Conservation (phyloP, 768 basidiomycete species). For the Leccinum barrowsii region DNA sequence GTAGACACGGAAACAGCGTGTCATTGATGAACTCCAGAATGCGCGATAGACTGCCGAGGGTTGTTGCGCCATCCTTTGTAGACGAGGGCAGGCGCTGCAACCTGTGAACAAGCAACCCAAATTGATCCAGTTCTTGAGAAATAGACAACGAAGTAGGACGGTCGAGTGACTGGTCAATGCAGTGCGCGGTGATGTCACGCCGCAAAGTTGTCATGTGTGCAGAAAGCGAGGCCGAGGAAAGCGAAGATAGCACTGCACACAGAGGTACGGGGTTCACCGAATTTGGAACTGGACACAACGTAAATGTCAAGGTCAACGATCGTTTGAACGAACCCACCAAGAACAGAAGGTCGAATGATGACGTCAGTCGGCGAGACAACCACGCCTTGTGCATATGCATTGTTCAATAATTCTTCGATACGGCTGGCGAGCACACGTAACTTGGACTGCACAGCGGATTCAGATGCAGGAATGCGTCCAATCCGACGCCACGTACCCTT, state of each 20-base stretch:
- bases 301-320: slow-evolving; percentile 2
- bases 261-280: slow-evolving; percentile 51
- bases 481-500: slow-evolving; percentile 43
- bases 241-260: slow-evolving; percentile 52
- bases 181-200: slow-evolving; percentile 58
- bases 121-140: slow-evolving; percentile 32
- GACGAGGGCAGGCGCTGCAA: slow-evolving; percentile 48
- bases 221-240: slow-evolving; percentile 52
- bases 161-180: slow-evolving; percentile 55
- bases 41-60: slow-evolving; percentile 51
- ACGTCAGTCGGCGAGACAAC: slow-evolving; percentile 48
- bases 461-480: neutral
- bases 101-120: slow-evolving; percentile 38
- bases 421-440: slow-evolving; percentile 54
- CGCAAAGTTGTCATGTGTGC: slow-evolving; percentile 58
- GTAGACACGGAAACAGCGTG: slow-evolving; percentile 55
- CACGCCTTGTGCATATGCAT: slow-evolving; percentile 62
- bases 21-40: slow-evolving; percentile 62
- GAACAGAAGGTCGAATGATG: slow-evolving; percentile 49
- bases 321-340: slow-evolving; percentile 31
- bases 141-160: slow-evolving; percentile 46
- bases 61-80: slow-evolving; percentile 33
- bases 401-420: slow-evolving; percentile 67
- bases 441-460: slow-evolving; percentile 41
- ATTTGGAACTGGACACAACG: slow-evolving; percentile 46